These are phyloP conservation scores for Linum usitatissimum DNA, from an alignment of 345 rosid genomes.

Conservation along the genomic window DNA sequence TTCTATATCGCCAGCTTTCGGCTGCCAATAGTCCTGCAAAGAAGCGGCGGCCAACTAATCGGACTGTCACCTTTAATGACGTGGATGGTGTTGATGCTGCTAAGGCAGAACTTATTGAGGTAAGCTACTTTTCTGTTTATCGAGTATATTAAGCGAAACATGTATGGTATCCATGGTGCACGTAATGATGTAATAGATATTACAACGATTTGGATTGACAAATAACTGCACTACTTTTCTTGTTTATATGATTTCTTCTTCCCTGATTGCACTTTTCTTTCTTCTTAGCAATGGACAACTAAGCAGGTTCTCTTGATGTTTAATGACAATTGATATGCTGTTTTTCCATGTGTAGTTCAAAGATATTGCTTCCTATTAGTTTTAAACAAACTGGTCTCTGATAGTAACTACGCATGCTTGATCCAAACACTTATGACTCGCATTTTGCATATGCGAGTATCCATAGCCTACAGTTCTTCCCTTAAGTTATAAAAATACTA, in stretches of 20 bases:
- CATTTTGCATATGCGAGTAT: too few species aligned
- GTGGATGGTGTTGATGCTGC: constrained; percentile 95
- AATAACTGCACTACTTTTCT: neutral
- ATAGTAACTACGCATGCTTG: too few species aligned
- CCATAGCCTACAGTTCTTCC: too few species aligned
- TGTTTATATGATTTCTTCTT: neutral
- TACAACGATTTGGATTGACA: too few species aligned
- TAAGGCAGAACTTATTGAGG: constrained; percentile 89
- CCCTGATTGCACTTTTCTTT: neutral
- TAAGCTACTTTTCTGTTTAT: constrained; percentile 20
- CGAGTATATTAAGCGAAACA: neutral
- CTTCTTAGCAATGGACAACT: neutral
- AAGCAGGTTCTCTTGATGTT: too few species aligned
- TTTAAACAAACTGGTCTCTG: too few species aligned
- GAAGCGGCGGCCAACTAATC: constrained; percentile 53
- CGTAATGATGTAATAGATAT: neutral
- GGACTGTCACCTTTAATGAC: constrained; percentile 62
- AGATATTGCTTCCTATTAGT: too few species aligned
- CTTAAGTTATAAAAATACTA: too few species aligned
- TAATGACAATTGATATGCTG: too few species aligned
- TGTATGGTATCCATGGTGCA: neutral
- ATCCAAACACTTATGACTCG: too few species aligned
- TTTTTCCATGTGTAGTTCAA: too few species aligned
- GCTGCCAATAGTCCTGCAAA: constrained; percentile 78
- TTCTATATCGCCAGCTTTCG: constrained; percentile 84